Evolutionary conservation across 441 rosid genomes (phyloP), one percentile per base, ranked within the genome.

Genomic region (Populus hybrid): DNA sequence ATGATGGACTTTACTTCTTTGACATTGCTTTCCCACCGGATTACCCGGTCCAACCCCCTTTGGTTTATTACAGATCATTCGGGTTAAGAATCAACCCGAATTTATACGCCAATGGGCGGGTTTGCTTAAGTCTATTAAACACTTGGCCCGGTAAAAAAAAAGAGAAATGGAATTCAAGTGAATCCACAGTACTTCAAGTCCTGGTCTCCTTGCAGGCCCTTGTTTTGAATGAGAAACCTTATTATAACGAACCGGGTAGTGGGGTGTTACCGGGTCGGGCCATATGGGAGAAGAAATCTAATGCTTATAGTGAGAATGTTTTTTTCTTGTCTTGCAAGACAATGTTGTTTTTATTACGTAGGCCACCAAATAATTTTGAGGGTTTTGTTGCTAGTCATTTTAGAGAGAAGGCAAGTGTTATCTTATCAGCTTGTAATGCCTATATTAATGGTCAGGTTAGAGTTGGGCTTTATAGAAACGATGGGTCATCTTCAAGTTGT

Each of bases 1-100:
- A 88, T 70, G 90, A 88, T 46, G 91, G 89, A 10, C 91, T 90
- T 50, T 90, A 83, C 83, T 81, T 90, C 81, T 88, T 90, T 82
- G 93, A 90, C 86, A 14, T 90, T 28, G 80, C 78, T 24, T 88
- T 90, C 76, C 90, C 90, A 3, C 8, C 84, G 3, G 83, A 86
- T 67, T 90, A 87, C 83, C 93, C 93, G 18, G 11, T 40, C 18
- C 54, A 67, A 2, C 93, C 89, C 10, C 93, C 93, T 0, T 3
- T 0, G 7, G 85, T 90, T 24, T 23, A 77, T 23, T 88, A 84
- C 83, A 70, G 73, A 10, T 84, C 92, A 0, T 87, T 73, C 71
- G 92, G 93, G 74, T 66, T 85, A 21, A 76, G 89, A 20, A 78
- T 90, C 57, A 90, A 88, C 84, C 93, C 93, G 23, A 90, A 90